These are phyloP conservation scores for Coemansia sp. DNA, from an alignment of 371 early-diverging fungal genomes.

Conservation along the genomic window DNA sequence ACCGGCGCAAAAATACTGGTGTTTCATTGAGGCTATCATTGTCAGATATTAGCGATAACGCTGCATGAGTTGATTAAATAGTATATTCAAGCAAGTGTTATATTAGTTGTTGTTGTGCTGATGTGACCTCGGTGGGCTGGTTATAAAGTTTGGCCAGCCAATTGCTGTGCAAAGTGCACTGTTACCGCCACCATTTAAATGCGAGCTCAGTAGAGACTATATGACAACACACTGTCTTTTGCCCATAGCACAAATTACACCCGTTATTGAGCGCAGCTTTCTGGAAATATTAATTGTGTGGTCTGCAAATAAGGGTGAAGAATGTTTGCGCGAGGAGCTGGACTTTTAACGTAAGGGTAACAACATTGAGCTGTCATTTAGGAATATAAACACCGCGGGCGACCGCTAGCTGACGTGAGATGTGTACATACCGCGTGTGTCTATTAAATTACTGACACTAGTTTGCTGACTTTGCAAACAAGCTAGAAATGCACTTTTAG, in stretches of 20 bases:
- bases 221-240: constrained; percentile 78
- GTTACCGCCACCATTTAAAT: constrained; percentile 73
- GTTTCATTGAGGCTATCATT: no score
- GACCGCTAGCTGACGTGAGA: constrained; percentile 56
- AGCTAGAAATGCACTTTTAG: no score
- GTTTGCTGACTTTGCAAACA: no score
- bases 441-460: no score
- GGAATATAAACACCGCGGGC: constrained; percentile 53
- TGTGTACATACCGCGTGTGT: no score
- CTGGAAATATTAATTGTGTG: constrained; percentile 54
- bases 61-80: no score
- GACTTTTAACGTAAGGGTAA: constrained; percentile 81
- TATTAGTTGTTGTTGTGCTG: constrained; percentile 69
- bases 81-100: no score
- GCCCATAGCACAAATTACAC: constrained; percentile 63
- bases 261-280: constrained; percentile 61
- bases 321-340: constrained; percentile 78
- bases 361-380: constrained; percentile 68
- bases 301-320: constrained; percentile 70
- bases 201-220: constrained; percentile 67
- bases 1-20: no score
- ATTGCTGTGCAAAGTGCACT: constrained; percentile 79
- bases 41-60: no score
- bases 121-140: constrained; percentile 65
- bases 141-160: constrained; percentile 87